Evolutionary conservation across 2,329 filamentous ascomycete genomes (phyloP).

Genomic region (Pyrenophora seminiperda): DNA sequence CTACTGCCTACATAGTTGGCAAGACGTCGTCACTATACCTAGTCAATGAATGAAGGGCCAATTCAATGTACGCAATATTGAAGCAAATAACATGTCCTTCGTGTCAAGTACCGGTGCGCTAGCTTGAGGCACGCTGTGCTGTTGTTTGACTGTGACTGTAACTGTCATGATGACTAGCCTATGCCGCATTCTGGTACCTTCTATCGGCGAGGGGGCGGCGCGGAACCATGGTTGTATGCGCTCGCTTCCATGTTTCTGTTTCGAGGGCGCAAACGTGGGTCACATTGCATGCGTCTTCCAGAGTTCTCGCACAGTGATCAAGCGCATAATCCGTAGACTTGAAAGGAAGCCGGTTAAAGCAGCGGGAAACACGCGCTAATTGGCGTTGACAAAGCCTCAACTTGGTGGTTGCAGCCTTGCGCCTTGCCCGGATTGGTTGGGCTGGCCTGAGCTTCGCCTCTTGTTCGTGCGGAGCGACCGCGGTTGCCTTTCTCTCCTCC

Average conservation of each 20-base stretch:
- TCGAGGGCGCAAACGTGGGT: conserved; percentile 5
- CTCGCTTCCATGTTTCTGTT: background rate
- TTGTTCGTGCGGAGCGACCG: conserved; percentile 11
- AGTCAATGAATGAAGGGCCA: background rate
- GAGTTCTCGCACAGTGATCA: background rate
- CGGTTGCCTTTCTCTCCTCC: conserved; percentile 21
- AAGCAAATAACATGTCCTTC: background rate
- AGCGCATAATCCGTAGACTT: background rate
- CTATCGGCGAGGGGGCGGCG: conserved; percentile 4
- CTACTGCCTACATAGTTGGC: too few species aligned
- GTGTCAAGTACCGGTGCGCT: background rate
- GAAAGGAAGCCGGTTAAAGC: background rate
- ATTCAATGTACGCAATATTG: background rate
- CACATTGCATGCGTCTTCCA: conserved; percentile 4
- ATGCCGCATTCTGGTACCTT: conserved; percentile 8
- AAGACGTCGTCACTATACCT: too few species aligned
- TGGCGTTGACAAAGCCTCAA: conserved; percentile 4
- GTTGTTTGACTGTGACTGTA: too few species aligned
- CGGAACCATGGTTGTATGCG: conserved; percentile 1
- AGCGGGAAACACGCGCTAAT: conserved; percentile 6
- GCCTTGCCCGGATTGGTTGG: conserved; percentile 15
- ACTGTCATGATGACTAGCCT: background rate
- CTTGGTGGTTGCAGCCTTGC: conserved; percentile 31
- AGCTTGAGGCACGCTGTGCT: background rate
- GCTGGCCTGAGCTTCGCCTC: conserved; percentile 28